Evolutionary conservation across 2,329 filamentous ascomycete genomes (phyloP), one percentile per base, ranked within the genome.

Genomic region (Neopestalotiopsis sp.): DNA sequence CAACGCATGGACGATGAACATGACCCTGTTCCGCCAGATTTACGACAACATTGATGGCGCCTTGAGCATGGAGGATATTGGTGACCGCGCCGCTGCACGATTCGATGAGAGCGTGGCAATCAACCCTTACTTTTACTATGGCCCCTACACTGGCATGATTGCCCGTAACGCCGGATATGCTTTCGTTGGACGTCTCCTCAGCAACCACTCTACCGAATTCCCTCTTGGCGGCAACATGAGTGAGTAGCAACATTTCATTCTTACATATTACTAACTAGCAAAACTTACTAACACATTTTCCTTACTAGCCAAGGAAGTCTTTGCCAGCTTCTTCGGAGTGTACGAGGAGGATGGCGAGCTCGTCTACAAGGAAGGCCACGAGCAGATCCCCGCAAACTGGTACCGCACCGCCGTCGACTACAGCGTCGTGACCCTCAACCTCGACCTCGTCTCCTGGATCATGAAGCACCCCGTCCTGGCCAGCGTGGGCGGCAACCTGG

Each of bases 61-160:
- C 61, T 82, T 81, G 45, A 78, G 81, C 58, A 80, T 86, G 69
- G 79, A 83, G 5, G 74, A 81, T 32, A 77, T 87, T 34, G 84
- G 76, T 3, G 73, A 81, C 53, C 83, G 84, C 49, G 82, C 83
- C 10, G 79, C 81, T 10, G 74, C 79, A 14, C 82, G 86, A 2
- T 86, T 84, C 73, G 71, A 84, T 14, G 78, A 88, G 72, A 84
- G 81, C 56, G 81, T 87, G 10, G 75, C 77, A 30, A 83, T 80
- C 32, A 89, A 89, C 73, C 85, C 86, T 0, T 79, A 85, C 62
- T 88, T 87, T 74, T 89, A 86, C 77, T 87, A 85, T 65, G 85
- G 85, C 0, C 87, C 86, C 1, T 82, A 84, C 66, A 85, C 83
- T 2, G 86, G 86, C 14, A 78, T 86, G 66, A 74, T 87, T 24